Conservation (phyloP, 768 basidiomycete genomes). For the Coprinellus aureogranulatus region DNA sequence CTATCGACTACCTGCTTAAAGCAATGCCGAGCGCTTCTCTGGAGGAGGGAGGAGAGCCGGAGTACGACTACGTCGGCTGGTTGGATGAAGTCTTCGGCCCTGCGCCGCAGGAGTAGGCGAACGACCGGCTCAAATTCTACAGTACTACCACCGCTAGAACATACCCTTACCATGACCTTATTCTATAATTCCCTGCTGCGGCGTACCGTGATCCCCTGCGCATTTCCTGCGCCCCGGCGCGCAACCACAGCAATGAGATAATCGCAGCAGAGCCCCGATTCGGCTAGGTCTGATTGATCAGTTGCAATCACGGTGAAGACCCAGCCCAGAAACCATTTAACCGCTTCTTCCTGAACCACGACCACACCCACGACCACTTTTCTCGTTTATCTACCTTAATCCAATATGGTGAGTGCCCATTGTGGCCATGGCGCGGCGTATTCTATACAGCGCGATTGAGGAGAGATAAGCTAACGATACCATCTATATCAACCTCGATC, state of each 20-base stretch:
- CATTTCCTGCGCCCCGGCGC: no score
- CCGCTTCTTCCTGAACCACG: background rate
- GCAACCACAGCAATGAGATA: background rate
- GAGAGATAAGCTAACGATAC: background rate
- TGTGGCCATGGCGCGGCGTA: no score
- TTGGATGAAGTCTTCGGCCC: conserved; percentile 71
- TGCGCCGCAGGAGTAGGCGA: conserved; percentile 27
- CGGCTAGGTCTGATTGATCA: background rate
- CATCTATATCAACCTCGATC: background rate
- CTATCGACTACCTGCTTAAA: conserved; percentile 79
- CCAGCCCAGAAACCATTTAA: background rate
- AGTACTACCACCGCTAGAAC: no score
- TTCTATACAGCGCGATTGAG: no score
- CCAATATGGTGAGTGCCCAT: background rate
- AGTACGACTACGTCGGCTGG: conserved; percentile 84
- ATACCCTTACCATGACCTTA: no score
- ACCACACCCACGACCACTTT: background rate
- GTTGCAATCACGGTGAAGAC: background rate
- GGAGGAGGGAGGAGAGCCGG: conserved; percentile 57
- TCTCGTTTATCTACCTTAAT: background rate
- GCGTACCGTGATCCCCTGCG: no score
- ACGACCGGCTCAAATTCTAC: no score
- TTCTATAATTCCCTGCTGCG: no score
- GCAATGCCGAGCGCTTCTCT: conserved; percentile 61
- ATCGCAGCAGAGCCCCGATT: background rate